Base-by-base conservation (phyloP, 2,329 filamentous ascomycete genomes). In the Hypoxylon sp. region DNA sequence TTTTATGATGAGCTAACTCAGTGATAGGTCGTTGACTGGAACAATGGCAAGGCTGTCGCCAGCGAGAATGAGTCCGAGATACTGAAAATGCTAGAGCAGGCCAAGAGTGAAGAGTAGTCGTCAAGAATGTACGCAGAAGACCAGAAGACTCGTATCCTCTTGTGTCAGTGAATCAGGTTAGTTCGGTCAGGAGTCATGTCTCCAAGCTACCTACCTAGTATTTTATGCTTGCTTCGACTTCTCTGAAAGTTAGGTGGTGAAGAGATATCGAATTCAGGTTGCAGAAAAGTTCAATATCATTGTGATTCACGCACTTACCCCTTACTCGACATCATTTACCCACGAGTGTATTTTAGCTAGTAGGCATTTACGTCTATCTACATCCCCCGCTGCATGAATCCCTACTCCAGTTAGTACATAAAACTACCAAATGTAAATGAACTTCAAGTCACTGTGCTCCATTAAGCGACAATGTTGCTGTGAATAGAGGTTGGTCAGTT, bases 31-130 rank as follows among this genome's bases (percentile, higher is more conserved):
- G 95, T 98, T 58, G 95, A 98, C 79, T 98, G 96, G 96, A 93
- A 92, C 79, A 95, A 95, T 79, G 96, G 95, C 72, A 92, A 90
- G 79, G 95, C 91, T 51, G 85, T 92, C 82, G 84, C 89, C 27
- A 93, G 93, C 20, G 93, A 92, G 56, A 90, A 92, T 72, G 91
- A 97, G 83, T 97, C 94, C 14, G 92, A 95, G 83, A 98, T 98
- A 68, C 81, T 97, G 77, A 94, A 92, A 81, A 85, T 97, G 81
- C 81, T 98, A 58, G 88, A 89, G 65, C 84, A 88, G 64, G 79
- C 89, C 61, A 83, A 82, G 68, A 79, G 59, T 44, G 73, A 78
- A 72, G 33, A 69, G 53, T 71, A 69, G 44, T 33, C 40, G 22
- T 7, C 20, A 42, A 22, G 4, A 33, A 33, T 57, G 22, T 56